phyloP scores from a whole-genome alignment of 2,329 filamentous ascomycete species.

The Talaromyces verruculosus region DNA sequence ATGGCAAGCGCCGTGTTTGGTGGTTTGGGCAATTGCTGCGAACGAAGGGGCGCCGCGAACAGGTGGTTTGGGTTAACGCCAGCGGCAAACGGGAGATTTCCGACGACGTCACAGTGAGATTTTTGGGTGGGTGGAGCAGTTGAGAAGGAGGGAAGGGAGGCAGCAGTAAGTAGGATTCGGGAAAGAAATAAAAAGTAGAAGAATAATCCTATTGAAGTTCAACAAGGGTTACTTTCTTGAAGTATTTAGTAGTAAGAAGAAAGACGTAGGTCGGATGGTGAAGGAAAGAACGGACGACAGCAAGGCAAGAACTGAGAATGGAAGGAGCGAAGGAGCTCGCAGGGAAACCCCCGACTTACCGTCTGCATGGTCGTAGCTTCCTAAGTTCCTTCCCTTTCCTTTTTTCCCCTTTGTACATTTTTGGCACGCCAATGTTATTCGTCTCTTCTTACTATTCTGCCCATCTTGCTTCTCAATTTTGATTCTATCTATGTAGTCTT shows the following conservation, averaged over 20 bases:
- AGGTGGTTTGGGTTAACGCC: conserved; percentile 5
- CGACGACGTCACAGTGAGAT: conserved; percentile 14
- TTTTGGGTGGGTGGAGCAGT: conserved; percentile 4
- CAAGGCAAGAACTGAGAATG: conserved; percentile 3
- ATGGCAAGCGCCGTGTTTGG: conserved; percentile 7
- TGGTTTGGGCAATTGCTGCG: background rate
- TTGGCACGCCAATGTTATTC: background rate
- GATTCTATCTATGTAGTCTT: background rate
- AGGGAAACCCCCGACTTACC: conserved; percentile 4
- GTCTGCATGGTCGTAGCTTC: conserved; percentile 9
- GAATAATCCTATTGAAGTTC: background rate
- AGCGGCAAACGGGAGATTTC: conserved; percentile 3
- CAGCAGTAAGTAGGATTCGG: background rate
- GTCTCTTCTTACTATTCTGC: background rate
- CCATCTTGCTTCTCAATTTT: background rate
- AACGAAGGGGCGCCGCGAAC: conserved; percentile 20
- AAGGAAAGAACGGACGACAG: background rate
- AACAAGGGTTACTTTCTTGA: background rate
- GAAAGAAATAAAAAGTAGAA: background rate
- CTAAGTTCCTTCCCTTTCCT: conserved; percentile 1
- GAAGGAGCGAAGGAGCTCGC: conserved; percentile 7
- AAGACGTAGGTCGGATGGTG: background rate
- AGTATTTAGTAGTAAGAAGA: background rate
- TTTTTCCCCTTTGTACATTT: conserved; percentile 3
- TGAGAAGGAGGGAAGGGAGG: background rate